phyloP scores from a whole-genome alignment of 202 grass and related monocot genomes.

The Eragrostis tef region DNA sequence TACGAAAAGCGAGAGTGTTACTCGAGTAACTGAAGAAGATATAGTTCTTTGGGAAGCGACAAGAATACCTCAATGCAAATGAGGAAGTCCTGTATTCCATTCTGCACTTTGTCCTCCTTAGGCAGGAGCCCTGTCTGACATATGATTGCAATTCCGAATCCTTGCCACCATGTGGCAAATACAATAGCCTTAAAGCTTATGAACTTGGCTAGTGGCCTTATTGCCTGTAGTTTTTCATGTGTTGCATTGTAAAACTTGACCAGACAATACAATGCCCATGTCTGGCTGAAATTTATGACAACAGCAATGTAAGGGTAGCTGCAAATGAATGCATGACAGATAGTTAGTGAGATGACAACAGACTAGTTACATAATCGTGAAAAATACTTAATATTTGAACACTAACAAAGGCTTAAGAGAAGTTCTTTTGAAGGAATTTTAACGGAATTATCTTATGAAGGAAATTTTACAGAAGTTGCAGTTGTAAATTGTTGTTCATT shows the following conservation, averaged over 20 bases:
- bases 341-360: not conserved
- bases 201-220: constrained; percentile 87
- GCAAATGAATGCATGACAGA: constrained; percentile 26
- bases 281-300: constrained; percentile 93
- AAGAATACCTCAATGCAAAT: constrained; percentile 83
- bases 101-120: constrained; percentile 71
- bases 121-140: constrained; percentile 70
- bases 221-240: constrained; percentile 67
- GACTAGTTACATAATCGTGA: not conserved
- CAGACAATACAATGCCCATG: constrained; percentile 92
- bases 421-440: not conserved
- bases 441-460: not conserved
- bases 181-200: constrained; percentile 99
- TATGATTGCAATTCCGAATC: constrained; percentile 73
- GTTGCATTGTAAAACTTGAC: constrained; percentile 87
- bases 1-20: constrained; percentile 50
- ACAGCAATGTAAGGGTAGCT: constrained; percentile 84
- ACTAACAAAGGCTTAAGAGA: not conserved
- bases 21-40: not conserved
- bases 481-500: not conserved
- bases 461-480: not conserved
- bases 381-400: not conserved
- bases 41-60: not conserved
- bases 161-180: constrained; percentile 98
- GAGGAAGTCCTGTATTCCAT: constrained; percentile 79